Evolutionary conservation across 202 grass and related monocot genomes (phyloP).

Genomic region (Zizania palustris): DNA sequence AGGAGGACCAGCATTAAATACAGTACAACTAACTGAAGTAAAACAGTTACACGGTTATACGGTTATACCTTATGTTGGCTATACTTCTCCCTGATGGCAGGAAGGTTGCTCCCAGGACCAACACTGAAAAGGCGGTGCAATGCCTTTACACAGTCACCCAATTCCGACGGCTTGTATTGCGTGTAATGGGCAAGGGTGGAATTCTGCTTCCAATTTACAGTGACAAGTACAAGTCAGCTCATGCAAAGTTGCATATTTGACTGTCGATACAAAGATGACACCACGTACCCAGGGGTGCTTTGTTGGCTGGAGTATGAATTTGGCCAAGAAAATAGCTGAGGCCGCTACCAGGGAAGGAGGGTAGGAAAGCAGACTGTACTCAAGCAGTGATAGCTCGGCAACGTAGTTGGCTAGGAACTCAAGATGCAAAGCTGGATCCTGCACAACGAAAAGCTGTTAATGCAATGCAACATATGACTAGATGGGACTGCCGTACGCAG

Average conservation of each 20-base stretch:
- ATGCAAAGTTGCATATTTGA: conserved; percentile 5
- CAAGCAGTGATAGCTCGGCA: conserved; percentile 80
- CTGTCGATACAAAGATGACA: background rate
- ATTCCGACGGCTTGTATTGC: conserved; percentile 72
- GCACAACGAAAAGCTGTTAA: conserved; percentile 40
- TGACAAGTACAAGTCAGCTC: conserved; percentile 37
- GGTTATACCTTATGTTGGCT: conserved; percentile 99
- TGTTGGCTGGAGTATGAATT: conserved; percentile 84
- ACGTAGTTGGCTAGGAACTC: conserved; percentile 91
- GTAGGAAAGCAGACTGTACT: conserved; percentile 83
- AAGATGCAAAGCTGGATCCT: conserved; percentile 77
- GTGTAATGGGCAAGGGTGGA: conserved; percentile 87
- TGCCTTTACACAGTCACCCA: conserved; percentile 65
- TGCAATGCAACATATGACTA: background rate
- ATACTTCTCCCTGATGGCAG: conserved; percentile 95
- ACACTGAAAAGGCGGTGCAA: conserved; percentile 68
- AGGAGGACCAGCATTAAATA: background rate
- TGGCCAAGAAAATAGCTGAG: conserved; percentile 81
- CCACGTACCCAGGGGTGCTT: conserved; percentile 75
- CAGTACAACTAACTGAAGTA: conserved; percentile 15
- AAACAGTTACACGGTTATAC: too few relatives aligned
- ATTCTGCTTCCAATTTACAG: conserved; percentile 61
- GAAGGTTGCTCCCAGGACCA: conserved; percentile 78
- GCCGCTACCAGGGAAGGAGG: conserved; percentile 82
- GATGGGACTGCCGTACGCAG: background rate